These are phyloP conservation scores for Acer yangbiense DNA, from an alignment of 345 rosid species.

Conservation along the genomic window DNA sequence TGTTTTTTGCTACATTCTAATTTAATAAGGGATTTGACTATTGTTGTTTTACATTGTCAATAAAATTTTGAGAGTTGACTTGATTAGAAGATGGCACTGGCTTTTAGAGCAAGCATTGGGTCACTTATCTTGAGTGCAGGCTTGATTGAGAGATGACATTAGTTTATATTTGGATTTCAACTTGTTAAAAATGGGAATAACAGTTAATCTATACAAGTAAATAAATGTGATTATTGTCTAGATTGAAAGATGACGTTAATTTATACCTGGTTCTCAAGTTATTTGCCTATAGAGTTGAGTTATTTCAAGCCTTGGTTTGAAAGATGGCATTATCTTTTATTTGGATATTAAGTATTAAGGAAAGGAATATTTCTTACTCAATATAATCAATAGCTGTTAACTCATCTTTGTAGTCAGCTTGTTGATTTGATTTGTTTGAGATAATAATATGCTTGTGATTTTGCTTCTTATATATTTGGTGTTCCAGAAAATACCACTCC, in stretches of 20 bases:
- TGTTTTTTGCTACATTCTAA: background rate
- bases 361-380: background rate
- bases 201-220: background rate
- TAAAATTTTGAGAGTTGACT: background rate
- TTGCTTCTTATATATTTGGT: conserved; percentile 15
- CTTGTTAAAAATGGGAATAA: background rate
- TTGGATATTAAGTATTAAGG: background rate
- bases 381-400: background rate
- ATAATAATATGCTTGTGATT: conserved; percentile 13
- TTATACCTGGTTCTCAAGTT: background rate
- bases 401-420: background rate
- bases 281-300: background rate
- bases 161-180: background rate
- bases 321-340: background rate
- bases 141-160: background rate
- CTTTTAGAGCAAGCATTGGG: background rate
- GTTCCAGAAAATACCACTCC: conserved; percentile 50
- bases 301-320: background rate
- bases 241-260: background rate
- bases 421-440: conserved; percentile 9
- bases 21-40: background rate
- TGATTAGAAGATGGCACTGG: background rate
- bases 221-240: background rate
- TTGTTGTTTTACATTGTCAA: background rate
- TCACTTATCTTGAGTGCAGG: background rate